A percentile compares a stretch with the other conserved stretches of the same genome.
Evolutionary conservation across 2,329 filamentous ascomycete genomes (phyloP).

Genomic region (Aureobasidium melanogenum): DNA sequence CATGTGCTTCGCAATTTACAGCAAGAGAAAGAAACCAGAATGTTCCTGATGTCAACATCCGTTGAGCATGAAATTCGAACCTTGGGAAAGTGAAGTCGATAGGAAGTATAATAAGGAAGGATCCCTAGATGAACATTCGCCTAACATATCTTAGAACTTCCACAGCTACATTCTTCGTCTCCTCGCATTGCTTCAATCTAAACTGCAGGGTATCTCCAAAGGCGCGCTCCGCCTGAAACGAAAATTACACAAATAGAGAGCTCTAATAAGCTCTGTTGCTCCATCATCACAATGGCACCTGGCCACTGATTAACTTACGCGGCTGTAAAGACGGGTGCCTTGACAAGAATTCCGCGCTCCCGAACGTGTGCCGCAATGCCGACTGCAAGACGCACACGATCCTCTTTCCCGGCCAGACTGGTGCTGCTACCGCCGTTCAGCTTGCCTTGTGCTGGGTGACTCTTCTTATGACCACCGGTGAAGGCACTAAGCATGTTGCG

Average conservation of each 20-base stretch:
- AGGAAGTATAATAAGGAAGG: background rate
- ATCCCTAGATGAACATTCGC: background rate
- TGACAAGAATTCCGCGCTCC: slow-evolving; percentile 40
- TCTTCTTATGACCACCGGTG: slow-evolving; percentile 30
- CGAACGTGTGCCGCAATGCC: slow-evolving; percentile 40
- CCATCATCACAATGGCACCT: background rate
- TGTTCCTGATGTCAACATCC: background rate
- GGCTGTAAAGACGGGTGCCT: slow-evolving; percentile 29
- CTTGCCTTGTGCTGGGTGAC: slow-evolving; percentile 26
- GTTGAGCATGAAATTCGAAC: background rate
- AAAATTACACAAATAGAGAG: background rate
- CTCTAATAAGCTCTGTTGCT: background rate
- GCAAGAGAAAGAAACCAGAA: too few species aligned
- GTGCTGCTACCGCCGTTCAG: slow-evolving; percentile 26
- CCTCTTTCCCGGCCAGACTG: slow-evolving; percentile 32
- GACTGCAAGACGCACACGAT: slow-evolving; percentile 40
- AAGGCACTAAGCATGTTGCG: slow-evolving; percentile 36
- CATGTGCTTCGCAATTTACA: too few species aligned
- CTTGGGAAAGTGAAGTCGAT: background rate
- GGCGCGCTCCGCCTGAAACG: background rate
- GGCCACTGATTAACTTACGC: background rate
- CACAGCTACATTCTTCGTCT: background rate
- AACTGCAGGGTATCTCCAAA: slow-evolving; percentile 8
- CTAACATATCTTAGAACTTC: background rate
- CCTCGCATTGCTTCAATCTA: background rate